These are phyloP conservation scores for Stachybotrys chartarum DNA, from an alignment of 2,329 filamentous ascomycete genomes.

Conservation along the genomic window DNA sequence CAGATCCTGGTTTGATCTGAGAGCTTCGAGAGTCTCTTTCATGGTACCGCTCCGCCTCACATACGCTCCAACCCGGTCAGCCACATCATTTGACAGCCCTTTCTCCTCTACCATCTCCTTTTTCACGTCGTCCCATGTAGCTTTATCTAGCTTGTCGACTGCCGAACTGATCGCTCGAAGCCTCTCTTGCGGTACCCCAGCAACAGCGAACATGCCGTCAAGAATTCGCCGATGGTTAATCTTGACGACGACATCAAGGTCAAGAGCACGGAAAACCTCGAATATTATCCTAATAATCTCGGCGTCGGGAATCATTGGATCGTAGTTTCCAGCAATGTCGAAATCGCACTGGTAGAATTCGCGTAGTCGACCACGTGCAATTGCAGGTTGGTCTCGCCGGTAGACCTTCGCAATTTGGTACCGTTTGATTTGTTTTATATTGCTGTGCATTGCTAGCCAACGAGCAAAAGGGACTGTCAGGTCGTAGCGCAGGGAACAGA, in stretches of 20 bases:
- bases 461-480: conserved; percentile 85
- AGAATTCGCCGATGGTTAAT: conserved; percentile 92
- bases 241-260: conserved; percentile 77
- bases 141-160: conserved; percentile 93
- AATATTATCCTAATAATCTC: conserved; percentile 79
- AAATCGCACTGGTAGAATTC: conserved; percentile 98
- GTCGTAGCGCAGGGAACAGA: conserved; percentile 71
- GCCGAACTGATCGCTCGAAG: conserved; percentile 85
- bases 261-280: conserved; percentile 78
- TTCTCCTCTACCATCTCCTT: conserved; percentile 94
- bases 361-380: conserved; percentile 87
- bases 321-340: conserved; percentile 83
- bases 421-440: conserved; percentile 75
- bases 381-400: conserved; percentile 44
- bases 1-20: conserved; percentile 63
- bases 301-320: conserved; percentile 86
- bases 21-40: conserved; percentile 62
- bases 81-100: conserved; percentile 66
- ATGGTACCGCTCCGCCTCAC: conserved; percentile 64
- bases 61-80: conserved; percentile 81
- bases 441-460: conserved; percentile 84
- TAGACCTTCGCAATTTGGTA: conserved; percentile 91
- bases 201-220: conserved; percentile 86
- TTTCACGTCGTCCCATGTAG: conserved; percentile 81
- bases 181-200: conserved; percentile 80